A percentile compares a stretch with the other conserved stretches of the same genome.
Conservation (phyloP, 345 rosid genomes). For the Stellera chamaejasme region DNA sequence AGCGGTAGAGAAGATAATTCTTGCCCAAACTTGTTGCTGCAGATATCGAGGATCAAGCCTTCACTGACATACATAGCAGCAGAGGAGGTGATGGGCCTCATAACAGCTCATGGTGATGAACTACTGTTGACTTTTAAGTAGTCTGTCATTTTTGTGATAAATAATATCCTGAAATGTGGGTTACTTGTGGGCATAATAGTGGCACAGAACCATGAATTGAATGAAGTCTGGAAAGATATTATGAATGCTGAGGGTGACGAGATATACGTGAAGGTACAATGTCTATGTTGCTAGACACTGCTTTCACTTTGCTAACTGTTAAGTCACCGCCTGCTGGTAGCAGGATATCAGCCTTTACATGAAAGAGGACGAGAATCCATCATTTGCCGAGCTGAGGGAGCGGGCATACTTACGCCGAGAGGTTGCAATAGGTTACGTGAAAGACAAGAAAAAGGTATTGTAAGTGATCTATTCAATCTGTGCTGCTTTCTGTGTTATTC, state of each 20-base stretch:
- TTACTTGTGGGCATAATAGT: slow-evolving; percentile 33
- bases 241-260: slow-evolving; percentile 92
- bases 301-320: slow-evolving; percentile 1
- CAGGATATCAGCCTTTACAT: slow-evolving; percentile 80
- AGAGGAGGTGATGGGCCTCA: slow-evolving; percentile 97
- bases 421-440: slow-evolving; percentile 86
- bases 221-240: slow-evolving; percentile 95
- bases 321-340: slow-evolving; percentile 5
- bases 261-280: slow-evolving; percentile 76
- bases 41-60: slow-evolving; percentile 83
- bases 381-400: slow-evolving; percentile 72
- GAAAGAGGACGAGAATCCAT: slow-evolving; percentile 76
- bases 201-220: slow-evolving; percentile 71
- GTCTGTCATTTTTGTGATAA: slow-evolving; percentile 1
- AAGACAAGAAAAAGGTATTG: slow-evolving; percentile 55
- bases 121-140: slow-evolving; percentile 1
- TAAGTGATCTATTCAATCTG: not conserved
- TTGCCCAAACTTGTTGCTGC: slow-evolving; percentile 14
- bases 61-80: slow-evolving; percentile 81
- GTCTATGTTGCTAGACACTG: not conserved
- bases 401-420: slow-evolving; percentile 71
- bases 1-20: too few relatives aligned
- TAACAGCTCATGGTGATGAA: slow-evolving; percentile 86
- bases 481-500: not conserved
- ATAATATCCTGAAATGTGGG: slow-evolving; percentile 5